Evolutionary conservation across 2,329 filamentous ascomycete species (phyloP), one percentile per base, ranked within the genome.

Genomic region (Fusarium sp.): DNA sequence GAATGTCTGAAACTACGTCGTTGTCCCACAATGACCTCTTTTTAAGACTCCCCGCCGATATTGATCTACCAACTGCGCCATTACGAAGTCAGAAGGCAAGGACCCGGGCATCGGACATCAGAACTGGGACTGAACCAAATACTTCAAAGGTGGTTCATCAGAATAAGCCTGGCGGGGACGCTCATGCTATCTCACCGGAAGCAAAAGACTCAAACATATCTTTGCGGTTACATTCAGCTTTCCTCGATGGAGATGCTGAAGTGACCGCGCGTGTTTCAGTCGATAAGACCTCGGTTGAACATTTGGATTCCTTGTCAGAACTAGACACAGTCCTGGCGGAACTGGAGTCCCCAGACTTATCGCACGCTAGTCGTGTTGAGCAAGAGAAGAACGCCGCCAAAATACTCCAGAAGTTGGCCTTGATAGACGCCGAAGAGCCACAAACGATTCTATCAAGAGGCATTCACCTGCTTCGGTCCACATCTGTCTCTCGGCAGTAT

Each of bases 391-490:
- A 59, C 13, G 74, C 71, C 13, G 61, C 65, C 22, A 21, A 39
- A 8, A 45, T 73, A 9, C 55, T 79, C 14, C 39, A 67, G 36
- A 53, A 21, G 7, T 22, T 77, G 36, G 57, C 65, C 11, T 60
- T 45, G 17, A 56, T 67, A 34, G 60, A 68, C 13, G 45, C 28
- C 4, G 26, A 69, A 39, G 69, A 61, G 13, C 55, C 65, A 5
- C 46, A 61, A 33, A 31, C 57, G 19, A 51, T 55, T 24, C 52
- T 69, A 50, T 64, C 65, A 40, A 61, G 67, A 51, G 72, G 72
- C 15, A 55, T 73, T 40, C 52, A 68, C 26, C 46, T 81, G 46
- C 70, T 80, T 38, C 68, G 67, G 36, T 57, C 70, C 13, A 54
- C 68, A 8, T 50, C 68, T 17, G 47, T 57, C 21, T 59, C 62